Conservation (phyloP, 768 basidiomycete species). For the Phlebiopsis gigantea region DNA sequence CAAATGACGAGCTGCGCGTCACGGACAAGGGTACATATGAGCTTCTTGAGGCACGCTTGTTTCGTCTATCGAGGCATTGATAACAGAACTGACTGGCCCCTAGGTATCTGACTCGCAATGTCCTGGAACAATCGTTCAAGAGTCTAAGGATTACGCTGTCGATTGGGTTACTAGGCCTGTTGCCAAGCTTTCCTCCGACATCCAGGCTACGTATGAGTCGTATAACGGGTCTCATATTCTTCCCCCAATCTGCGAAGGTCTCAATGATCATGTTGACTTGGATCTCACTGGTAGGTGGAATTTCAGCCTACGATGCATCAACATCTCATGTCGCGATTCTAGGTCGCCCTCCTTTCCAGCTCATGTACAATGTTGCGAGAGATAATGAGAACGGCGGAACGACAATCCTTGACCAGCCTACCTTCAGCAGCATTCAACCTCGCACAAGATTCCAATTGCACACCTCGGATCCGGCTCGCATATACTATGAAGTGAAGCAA, state of each 20-base stretch:
- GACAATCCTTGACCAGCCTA: conserved; percentile 67
- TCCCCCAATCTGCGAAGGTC: conserved; percentile 77
- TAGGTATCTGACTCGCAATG: conserved; percentile 85
- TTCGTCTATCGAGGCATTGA: conserved; percentile 12
- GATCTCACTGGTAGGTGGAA: conserved; percentile 56
- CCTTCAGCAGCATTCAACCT: conserved; percentile 80
- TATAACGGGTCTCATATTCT: conserved; percentile 74
- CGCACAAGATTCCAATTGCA: conserved; percentile 77
- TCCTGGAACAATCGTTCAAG: conserved; percentile 59
- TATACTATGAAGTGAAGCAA: conserved; percentile 88
- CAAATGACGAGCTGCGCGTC: conserved; percentile 73
- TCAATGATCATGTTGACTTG: conserved; percentile 77
- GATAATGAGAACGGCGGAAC: conserved; percentile 64
- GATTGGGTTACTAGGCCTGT: conserved; percentile 78
- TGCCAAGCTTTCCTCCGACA: conserved; percentile 59
- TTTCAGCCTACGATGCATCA: background rate
- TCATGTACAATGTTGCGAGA: conserved; percentile 82
- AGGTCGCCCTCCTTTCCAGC: conserved; percentile 93
- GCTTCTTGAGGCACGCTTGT: conserved; percentile 45
- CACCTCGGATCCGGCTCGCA: conserved; percentile 69
- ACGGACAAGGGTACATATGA: conserved; percentile 73
- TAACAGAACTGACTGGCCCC: too few relatives aligned
- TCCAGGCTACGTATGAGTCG: conserved; percentile 49
- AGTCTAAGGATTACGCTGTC: conserved; percentile 63
- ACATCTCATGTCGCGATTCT: too few relatives aligned